phyloP scores from a whole-genome alignment of 768 basidiomycete species.

The Tulasnella sp. region DNA sequence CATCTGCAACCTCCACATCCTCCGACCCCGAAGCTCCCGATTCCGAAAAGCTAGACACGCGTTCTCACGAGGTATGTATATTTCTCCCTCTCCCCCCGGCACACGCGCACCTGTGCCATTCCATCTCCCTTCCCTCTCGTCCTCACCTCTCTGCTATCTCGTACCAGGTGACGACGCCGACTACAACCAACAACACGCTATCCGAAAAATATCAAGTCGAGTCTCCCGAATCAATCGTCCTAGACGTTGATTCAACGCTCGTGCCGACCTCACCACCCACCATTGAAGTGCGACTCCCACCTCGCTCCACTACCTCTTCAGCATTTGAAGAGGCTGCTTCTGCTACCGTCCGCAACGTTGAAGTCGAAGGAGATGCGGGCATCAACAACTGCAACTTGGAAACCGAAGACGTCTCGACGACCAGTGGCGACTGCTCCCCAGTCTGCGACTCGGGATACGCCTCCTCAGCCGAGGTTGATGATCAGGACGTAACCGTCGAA shows the following conservation, averaged over 20 bases:
- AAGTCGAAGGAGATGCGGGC: background rate
- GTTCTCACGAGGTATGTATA: background rate
- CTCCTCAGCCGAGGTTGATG: background rate
- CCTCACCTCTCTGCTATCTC: background rate
- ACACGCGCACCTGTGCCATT: background rate
- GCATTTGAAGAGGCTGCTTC: background rate
- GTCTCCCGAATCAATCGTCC: background rate
- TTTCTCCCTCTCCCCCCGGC: background rate
- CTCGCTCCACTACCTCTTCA: background rate
- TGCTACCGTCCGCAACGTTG: background rate
- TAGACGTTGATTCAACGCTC: background rate
- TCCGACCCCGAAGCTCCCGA: background rate
- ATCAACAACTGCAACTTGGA: background rate
- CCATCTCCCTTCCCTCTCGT: background rate
- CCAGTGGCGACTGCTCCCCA: background rate
- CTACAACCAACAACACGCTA: background rate
- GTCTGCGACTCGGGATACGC: background rate
- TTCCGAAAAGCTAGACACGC: background rate
- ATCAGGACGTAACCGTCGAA: background rate
- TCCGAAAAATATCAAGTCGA: background rate
- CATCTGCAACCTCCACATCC: background rate
- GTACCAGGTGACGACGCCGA: background rate
- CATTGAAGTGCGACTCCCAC: background rate
- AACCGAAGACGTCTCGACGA: background rate
- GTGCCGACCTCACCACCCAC: background rate